These are phyloP conservation scores for Alnus rubra DNA, from an alignment of 306 rosid genomes.

Conservation along the genomic window DNA sequence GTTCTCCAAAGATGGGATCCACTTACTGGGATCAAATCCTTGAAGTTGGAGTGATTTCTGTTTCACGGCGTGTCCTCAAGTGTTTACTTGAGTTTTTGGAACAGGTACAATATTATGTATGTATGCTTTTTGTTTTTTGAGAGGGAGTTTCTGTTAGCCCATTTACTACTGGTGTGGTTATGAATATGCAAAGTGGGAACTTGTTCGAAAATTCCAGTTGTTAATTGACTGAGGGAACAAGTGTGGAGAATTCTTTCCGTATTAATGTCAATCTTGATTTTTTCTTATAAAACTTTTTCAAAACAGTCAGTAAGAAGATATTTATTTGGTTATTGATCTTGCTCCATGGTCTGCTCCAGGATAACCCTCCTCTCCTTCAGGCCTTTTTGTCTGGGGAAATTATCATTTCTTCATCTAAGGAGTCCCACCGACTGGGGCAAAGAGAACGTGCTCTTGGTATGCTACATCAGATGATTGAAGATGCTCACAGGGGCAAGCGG, in stretches of 20 bases:
- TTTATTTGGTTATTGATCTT: constrained; percentile 32
- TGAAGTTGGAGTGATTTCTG: constrained; percentile 80
- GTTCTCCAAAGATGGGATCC: constrained; percentile 77
- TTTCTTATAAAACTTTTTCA: neutral
- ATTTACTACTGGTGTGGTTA: neutral
- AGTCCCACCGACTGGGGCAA: constrained; percentile 76
- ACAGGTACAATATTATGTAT: constrained; percentile 54
- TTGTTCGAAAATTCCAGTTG: neutral
- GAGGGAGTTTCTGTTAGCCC: constrained; percentile 22
- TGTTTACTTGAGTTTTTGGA: constrained; percentile 82
- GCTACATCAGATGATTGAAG: constrained; percentile 97
- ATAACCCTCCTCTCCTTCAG: constrained; percentile 70
- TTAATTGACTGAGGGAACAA: neutral
- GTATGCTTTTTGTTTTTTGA: constrained; percentile 7
- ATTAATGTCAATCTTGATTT: neutral
- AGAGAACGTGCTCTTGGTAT: constrained; percentile 94
- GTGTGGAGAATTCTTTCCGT: neutral
- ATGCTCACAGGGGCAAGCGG: constrained; percentile 90
- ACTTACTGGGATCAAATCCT: constrained; percentile 94
- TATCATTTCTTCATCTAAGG: constrained; percentile 55
- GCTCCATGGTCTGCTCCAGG: constrained; percentile 54
- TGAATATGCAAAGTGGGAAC: neutral
- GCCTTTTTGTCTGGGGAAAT: constrained; percentile 73
- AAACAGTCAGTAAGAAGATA: neutral
- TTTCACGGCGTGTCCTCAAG: constrained; percentile 83